Percentiles rank a stretch among this genome's conserved stretches.
These are phyloP conservation scores for Coniochaeta ligniaria DNA, from an alignment of 2,329 filamentous ascomycete genomes.

Conservation along the genomic window DNA sequence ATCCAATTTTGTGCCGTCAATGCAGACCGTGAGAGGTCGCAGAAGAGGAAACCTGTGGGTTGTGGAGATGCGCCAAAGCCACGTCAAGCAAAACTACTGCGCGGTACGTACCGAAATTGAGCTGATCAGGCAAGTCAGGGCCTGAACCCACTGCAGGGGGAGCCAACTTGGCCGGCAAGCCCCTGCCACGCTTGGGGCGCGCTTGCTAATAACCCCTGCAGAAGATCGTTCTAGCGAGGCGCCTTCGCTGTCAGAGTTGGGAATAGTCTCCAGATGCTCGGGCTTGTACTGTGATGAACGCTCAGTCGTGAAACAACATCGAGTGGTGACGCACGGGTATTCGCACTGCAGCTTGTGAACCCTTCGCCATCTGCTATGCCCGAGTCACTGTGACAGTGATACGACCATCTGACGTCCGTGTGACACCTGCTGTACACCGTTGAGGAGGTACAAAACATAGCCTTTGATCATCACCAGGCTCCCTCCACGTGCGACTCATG, in stretches of 20 bases:
- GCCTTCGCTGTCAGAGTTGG: neutral
- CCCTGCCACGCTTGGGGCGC: neutral
- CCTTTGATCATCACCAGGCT: neutral
- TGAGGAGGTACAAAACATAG: neutral
- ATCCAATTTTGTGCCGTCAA: neutral
- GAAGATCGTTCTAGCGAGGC: neutral
- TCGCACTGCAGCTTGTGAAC: neutral
- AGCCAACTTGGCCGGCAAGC: neutral
- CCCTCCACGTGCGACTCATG: neutral
- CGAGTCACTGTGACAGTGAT: neutral
- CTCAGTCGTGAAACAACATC: neutral
- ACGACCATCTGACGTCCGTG: neutral
- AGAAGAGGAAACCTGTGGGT: neutral
- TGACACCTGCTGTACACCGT: neutral
- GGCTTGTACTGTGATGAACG: too few species aligned
- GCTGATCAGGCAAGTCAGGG: neutral
- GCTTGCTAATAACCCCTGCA: neutral
- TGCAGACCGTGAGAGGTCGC: neutral
- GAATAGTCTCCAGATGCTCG: too few species aligned
- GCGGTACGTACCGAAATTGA: neutral
- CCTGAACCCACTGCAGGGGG: neutral
- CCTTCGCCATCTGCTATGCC: neutral
- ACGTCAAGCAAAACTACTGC: neutral
- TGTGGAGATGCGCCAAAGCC: neutral
- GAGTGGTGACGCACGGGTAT: neutral